These are phyloP conservation scores for Laetiporus sulphureus DNA, from an alignment of 1,284 basidiomycete genomes.

Conservation along the genomic window DNA sequence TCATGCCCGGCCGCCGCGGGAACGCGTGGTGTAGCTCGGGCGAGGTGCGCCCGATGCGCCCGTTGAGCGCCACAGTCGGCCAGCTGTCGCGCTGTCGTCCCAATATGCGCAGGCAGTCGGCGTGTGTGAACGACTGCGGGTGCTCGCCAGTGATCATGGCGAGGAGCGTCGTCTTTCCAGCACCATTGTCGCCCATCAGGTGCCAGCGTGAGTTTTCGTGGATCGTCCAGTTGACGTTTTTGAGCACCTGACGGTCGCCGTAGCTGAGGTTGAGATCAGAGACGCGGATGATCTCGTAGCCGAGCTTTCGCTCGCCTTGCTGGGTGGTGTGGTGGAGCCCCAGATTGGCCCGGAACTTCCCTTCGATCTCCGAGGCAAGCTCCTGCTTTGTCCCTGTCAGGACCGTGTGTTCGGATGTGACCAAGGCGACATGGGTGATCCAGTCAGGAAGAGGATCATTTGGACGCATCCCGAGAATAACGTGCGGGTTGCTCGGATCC, in stretches of 20 bases:
- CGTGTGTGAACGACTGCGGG: constrained; percentile 85
- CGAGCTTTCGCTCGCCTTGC: constrained; percentile 5
- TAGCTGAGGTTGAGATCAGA: constrained; percentile 14
- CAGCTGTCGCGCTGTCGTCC: constrained; percentile 57
- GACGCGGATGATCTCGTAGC: constrained; percentile 13
- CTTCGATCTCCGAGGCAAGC: constrained; percentile 6
- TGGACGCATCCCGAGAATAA: constrained; percentile 76
- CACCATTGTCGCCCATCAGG: constrained; percentile 84
- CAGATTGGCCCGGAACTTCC: not conserved
- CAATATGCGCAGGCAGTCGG: constrained; percentile 65
- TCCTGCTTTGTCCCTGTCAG: constrained; percentile 24
- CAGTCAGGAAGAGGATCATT: constrained; percentile 82
- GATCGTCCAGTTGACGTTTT: constrained; percentile 76
- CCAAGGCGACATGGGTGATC: constrained; percentile 70
- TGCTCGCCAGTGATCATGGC: constrained; percentile 91
- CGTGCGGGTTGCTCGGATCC: constrained; percentile 36
- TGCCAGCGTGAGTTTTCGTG: constrained; percentile 81
- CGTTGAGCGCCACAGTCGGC: constrained; percentile 50
- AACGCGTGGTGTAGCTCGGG: constrained; percentile 93
- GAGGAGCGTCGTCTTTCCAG: constrained; percentile 94
- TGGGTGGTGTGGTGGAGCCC: not conserved
- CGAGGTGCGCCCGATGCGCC: constrained; percentile 72
- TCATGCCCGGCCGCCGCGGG: constrained; percentile 67
- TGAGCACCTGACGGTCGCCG: constrained; percentile 48
- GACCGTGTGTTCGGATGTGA: constrained; percentile 32